phyloP scores from a whole-genome alignment of 176 grass and related monocot species.

The Avena sativa region DNA sequence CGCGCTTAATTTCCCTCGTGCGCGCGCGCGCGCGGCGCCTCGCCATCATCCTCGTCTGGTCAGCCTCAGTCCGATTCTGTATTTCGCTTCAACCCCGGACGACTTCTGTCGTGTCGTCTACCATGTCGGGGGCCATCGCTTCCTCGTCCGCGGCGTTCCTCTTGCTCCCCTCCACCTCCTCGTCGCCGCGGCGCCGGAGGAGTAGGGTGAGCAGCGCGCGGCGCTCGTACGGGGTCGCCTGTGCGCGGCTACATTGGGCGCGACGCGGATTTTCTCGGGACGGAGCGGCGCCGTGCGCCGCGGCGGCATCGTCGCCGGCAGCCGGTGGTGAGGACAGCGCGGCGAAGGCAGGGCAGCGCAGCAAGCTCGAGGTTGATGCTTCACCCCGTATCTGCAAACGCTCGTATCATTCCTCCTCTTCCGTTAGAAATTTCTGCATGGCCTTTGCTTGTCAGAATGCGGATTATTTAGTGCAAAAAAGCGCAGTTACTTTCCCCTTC shows the following conservation, averaged over 20 bases:
- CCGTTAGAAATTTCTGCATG: not conserved
- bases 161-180: constrained; percentile 25
- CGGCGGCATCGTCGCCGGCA: not conserved
- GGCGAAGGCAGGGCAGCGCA: constrained; percentile 23
- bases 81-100: not conserved
- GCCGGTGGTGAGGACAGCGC: constrained; percentile 22
- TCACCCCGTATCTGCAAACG: not conserved
- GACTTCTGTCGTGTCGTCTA: not conserved
- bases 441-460: not conserved
- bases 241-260: constrained; percentile 37
- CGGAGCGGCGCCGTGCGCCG: constrained; percentile 28
- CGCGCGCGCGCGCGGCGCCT: constrained; percentile 25
- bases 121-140: constrained; percentile 39
- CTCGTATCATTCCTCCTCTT: not conserved
- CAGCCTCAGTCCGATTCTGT: not conserved
- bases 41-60: not conserved
- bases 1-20: constrained; percentile 38
- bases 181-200: constrained; percentile 30
- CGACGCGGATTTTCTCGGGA: not conserved
- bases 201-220: constrained; percentile 23
- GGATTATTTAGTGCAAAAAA: constrained; percentile 20
- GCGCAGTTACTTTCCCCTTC: not conserved
- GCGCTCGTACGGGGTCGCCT: constrained; percentile 21
- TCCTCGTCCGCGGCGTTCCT: constrained; percentile 46
- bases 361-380: constrained; percentile 40